Conservation (phyloP, 768 basidiomycete genomes). For the Panellus pusillus region DNA sequence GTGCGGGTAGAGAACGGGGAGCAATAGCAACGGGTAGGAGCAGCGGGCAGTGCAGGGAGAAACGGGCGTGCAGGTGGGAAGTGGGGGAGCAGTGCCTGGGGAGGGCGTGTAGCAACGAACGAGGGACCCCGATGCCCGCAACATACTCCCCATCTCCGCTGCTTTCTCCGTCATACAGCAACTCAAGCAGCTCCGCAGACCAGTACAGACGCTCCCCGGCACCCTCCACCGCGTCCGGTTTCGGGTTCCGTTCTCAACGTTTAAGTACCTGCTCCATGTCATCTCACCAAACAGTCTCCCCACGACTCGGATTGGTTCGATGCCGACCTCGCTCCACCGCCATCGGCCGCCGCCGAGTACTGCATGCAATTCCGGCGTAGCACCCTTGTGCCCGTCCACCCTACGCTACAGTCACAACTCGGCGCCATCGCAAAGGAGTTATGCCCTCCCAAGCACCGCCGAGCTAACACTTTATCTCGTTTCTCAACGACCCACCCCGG, state of each 20-base stretch:
- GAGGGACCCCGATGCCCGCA: constrained; percentile 56
- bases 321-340: constrained; percentile 51
- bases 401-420: constrained; percentile 81
- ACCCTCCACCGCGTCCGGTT: constrained; percentile 46
- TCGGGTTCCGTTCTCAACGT: constrained; percentile 46
- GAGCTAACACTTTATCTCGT: constrained; percentile 86
- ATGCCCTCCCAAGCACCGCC: constrained; percentile 82
- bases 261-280: constrained; percentile 79
- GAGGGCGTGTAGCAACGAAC: too few relatives aligned
- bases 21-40: too few relatives aligned
- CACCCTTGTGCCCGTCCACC: constrained; percentile 81
- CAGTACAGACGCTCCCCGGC: constrained; percentile 50
- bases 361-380: constrained; percentile 81
- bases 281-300: constrained; percentile 72
- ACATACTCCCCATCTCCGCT: constrained; percentile 34
- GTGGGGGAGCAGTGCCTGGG: too few relatives aligned
- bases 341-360: constrained; percentile 67
- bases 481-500: constrained; percentile 21
- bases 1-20: too few relatives aligned
- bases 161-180: constrained; percentile 36
- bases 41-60: too few relatives aligned
- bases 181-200: constrained; percentile 34
- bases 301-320: constrained; percentile 52
- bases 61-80: too few relatives aligned
- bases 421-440: constrained; percentile 90